These are phyloP conservation scores for Calycina marina DNA, from an alignment of 2,329 filamentous ascomycete species.

Conservation along the genomic window DNA sequence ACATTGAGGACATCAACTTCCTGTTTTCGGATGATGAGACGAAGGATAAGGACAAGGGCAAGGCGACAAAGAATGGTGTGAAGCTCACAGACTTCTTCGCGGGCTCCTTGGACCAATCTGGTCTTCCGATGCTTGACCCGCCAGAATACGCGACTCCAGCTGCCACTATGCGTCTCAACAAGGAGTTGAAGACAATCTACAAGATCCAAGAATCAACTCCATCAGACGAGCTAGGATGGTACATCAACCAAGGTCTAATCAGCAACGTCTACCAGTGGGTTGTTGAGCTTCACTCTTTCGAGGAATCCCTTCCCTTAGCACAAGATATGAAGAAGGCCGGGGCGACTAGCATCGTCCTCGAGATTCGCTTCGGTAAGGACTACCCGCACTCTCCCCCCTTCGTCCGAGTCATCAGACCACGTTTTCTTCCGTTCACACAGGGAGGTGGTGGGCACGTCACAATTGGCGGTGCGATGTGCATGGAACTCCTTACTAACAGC, in stretches of 20 bases:
- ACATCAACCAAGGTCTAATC: slow-evolving; percentile 46
- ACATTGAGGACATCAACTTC: slow-evolving; percentile 24
- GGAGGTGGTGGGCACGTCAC: slow-evolving; percentile 84
- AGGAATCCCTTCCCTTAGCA: slow-evolving; percentile 50
- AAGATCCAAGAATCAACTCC: slow-evolving; percentile 47
- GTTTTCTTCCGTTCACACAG: slow-evolving; percentile 53
- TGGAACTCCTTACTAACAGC: slow-evolving; percentile 70
- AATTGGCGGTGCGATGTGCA: slow-evolving; percentile 65
- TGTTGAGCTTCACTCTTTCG: slow-evolving; percentile 76
- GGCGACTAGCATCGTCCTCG: slow-evolving; percentile 58
- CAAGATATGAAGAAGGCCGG: slow-evolving; percentile 53
- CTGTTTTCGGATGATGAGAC: slow-evolving; percentile 25
- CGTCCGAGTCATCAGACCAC: slow-evolving; percentile 66
- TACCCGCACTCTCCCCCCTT: slow-evolving; percentile 75
- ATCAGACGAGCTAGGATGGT: slow-evolving; percentile 64
- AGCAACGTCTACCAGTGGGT: slow-evolving; percentile 75
- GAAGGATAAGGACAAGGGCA: slow-evolving; percentile 5
- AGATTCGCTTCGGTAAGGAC: slow-evolving; percentile 64
- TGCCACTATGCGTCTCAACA: slow-evolving; percentile 48
- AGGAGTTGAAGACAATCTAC: slow-evolving; percentile 48
- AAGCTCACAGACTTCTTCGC: slow-evolving; percentile 52
- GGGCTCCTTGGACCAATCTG: slow-evolving; percentile 45
- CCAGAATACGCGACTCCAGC: slow-evolving; percentile 48
- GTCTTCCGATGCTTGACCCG: slow-evolving; percentile 47
- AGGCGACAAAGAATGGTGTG: slow-evolving; percentile 2